Evolutionary conservation across 2,329 filamentous ascomycete species (phyloP), one percentile per base, ranked within the genome.

Genomic region (Aspergillus costaricaensis): DNA sequence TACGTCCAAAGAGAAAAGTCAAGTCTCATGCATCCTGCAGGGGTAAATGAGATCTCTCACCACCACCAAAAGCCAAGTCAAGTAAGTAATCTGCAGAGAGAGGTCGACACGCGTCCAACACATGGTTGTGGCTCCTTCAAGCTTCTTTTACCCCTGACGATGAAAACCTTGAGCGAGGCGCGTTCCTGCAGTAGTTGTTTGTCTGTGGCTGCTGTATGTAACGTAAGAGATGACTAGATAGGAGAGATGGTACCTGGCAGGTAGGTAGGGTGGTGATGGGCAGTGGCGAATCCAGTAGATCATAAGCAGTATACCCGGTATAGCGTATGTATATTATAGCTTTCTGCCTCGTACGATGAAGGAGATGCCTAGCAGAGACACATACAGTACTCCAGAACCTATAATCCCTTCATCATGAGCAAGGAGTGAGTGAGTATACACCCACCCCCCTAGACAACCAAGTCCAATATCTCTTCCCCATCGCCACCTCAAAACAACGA

Each of bases 21-120:
- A 43, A 47, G 43, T 55, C 39, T 55, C 25, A 55, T 55, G 53
- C 53, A 55, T 55, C 53, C 39, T 55, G 53, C 53, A 55, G 53
- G 39, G 53, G 53, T 30, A 55, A 17, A 27, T 17, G 23, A 55
- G 32, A 36, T 36, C 10, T 2, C 30, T 25, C 41, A 27, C 27
- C 15, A 6, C n/a, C 53, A 15, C 38, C 15, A 47, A 15, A 12
- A 15, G 32, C 32, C 32, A 14, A 36, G 32, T 36, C 12, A 36
- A 36, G 32, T 19, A 14, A 44, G 23, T 36, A 47, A 30, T 30
- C 39, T 43, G 53, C 53, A 55, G n/a, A 27, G 0, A n/a, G 38
- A 32, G 15, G 38, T 55, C 53, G 53, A 55, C 53, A 44, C 53
- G 53, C 53, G 53, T 55, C 25, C 53, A 32, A 8, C 53, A 55